Evolutionary conservation across 148 eudicot genomes (phyloP).

Genomic region (Drosera capensis): DNA sequence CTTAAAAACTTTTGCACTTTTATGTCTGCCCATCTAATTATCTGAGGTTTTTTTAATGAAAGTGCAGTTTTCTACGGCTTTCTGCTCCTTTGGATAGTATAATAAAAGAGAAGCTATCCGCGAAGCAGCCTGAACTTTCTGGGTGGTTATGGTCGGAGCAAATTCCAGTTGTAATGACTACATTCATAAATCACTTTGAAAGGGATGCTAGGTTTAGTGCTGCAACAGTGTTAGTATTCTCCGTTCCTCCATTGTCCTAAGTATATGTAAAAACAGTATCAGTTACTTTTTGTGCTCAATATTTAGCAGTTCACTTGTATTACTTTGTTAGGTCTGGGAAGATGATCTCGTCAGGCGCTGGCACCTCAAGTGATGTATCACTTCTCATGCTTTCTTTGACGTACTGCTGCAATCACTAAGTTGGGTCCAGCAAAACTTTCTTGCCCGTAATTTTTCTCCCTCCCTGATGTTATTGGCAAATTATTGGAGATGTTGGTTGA

Average conservation of each 20-base stretch:
- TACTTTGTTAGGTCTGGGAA: constrained; percentile 36
- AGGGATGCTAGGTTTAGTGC: constrained; percentile 59
- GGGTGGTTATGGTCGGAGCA: constrained; percentile 98
- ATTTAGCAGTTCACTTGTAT: constrained; percentile 5
- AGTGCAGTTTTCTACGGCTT: constrained; percentile 61
- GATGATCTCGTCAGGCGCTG: constrained; percentile 22
- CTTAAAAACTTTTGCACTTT: too few species aligned
- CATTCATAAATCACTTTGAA: constrained; percentile 73
- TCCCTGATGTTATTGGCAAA: constrained; percentile 73
- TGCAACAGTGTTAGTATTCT: constrained; percentile 50
- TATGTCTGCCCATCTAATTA: too few species aligned
- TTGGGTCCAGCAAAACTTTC: constrained; percentile 88
- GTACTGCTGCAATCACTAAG: constrained; percentile 61
- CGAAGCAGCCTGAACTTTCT: constrained; percentile 55
- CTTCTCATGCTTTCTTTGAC: constrained; percentile 66
- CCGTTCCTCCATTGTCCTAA: constrained; percentile 6
- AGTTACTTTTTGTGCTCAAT: background rate
- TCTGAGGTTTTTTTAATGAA: constrained; percentile 4
- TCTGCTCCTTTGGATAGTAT: constrained; percentile 82
- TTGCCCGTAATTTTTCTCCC: constrained; percentile 67
- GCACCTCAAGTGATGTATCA: constrained; percentile 49
- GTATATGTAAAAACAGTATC: background rate
- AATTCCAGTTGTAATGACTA: constrained; percentile 70
- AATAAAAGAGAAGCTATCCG: constrained; percentile 68
- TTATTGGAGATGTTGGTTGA: constrained; percentile 77